These are phyloP conservation scores for Cronartium quercuum DNA, from an alignment of 1,284 basidiomycete genomes.

Conservation along the genomic window DNA sequence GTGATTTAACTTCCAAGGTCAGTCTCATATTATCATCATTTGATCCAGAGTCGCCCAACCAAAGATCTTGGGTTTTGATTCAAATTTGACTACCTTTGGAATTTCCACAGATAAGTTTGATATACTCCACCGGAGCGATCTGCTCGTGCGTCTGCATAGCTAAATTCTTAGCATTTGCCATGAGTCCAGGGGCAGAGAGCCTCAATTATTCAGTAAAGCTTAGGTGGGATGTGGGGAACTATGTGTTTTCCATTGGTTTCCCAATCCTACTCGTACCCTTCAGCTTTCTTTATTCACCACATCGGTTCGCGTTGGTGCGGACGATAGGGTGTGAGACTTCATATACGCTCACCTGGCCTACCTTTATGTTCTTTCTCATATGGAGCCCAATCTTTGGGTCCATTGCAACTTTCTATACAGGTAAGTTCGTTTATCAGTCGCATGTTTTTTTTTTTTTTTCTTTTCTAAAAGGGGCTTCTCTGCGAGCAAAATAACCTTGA, in stretches of 20 bases:
- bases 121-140: slow-evolving; percentile 35
- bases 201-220: slow-evolving; percentile 8
- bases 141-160: slow-evolving; percentile 36
- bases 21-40: background rate
- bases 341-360: slow-evolving; percentile 29
- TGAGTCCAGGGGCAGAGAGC: slow-evolving; percentile 14
- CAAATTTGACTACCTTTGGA: background rate
- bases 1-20: slow-evolving; percentile 35
- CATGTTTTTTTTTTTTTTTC: background rate
- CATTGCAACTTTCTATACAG: slow-evolving; percentile 23
- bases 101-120: slow-evolving; percentile 13
- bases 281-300: slow-evolving; percentile 31
- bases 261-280: slow-evolving; percentile 24
- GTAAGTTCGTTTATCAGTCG: background rate
- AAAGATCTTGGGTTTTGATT: background rate
- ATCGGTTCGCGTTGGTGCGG: slow-evolving; percentile 16
- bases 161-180: slow-evolving; percentile 25
- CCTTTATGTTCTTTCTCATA: slow-evolving; percentile 35
- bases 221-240: slow-evolving; percentile 20
- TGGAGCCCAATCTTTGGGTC: slow-evolving; percentile 34
- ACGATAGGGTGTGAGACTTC: slow-evolving; percentile 35
- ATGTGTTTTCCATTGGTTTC: slow-evolving; percentile 19
- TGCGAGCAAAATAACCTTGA: background rate
- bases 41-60: background rate
- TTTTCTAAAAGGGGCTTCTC: background rate